Base-by-base conservation (phyloP, 2,329 filamentous ascomycete species). In the Xylaria digitata region DNA sequence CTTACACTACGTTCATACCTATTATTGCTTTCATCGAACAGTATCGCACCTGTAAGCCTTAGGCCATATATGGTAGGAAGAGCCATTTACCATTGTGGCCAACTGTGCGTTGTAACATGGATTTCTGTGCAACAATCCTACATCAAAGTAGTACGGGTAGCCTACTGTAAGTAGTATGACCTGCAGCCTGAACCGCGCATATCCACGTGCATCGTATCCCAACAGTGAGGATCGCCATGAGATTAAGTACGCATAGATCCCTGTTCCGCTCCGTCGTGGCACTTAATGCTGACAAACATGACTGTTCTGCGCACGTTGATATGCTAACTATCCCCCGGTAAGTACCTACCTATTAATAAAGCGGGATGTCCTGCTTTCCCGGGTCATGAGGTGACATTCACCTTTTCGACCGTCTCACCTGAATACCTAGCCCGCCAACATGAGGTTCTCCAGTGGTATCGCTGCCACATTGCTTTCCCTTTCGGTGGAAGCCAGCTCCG, bases 381-480 rank as follows among this genome's bases (percentile, higher is more conserved):
- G 23, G 21, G 53, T 60, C 54, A 26, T n/a, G 54, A 56, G 45
- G 42, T 55, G 26, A 46, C 46, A 40, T 58, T 54, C 34, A 46
- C 34, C 26, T 45, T 45, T 21, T 26, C 17, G 58, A 48, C 48
- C 34, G 53, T 45, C 21, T 43, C 34, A 6, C 48, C 63, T 43
- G 40, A 26, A 26, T 26, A 26, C 30, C 11, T 13, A 59, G 34
- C 42, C 37, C 49, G 54, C 32, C 45, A 53, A 57, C 23, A 70
- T 70, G 68, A 68, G 55, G 45, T 50, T 70, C 32, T 49, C 43
- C n/a, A 49, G n/a, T 52, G 17, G 53, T 34, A 30, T 66, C 45
- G 26, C 55, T 30, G 49, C 50, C 34, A 54, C 58, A 23, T 32
- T 68, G 49, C 50, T 65, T 42, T 65, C 61, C 45, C 37, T 65